Base-by-base conservation (phyloP, 2,329 filamentous ascomycete genomes). In the Trichoderma sp. region DNA sequence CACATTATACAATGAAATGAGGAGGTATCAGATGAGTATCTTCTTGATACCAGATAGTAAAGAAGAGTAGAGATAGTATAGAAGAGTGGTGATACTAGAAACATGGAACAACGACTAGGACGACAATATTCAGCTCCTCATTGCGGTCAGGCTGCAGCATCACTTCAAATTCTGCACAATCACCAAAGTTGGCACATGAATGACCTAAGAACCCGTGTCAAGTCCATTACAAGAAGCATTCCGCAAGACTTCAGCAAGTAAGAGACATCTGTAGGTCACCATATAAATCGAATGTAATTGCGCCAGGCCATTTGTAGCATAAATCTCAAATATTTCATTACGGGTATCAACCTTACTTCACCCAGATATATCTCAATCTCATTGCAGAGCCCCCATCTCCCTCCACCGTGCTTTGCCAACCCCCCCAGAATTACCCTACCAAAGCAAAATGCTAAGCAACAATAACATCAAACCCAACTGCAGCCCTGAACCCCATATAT, bases 401-500 rank as follows among this genome's bases (percentile, higher is more conserved):
- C 43, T 3, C n/a, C 26, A 61, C 15, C 24, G n/a, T 36, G 56
- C 12, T 43, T 61, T 67, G 56, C 32, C 36, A 9, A 56, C 18
- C 32, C n/a, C 43, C 18, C 18, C 15, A 39, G 21, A 65, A 61
- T 67, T 71, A 71, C 61, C 56, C 30, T 53, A 12, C 51, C 71
- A 62, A 36, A 62, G 26, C 26, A 26, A 39, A 15, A 63, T 47
- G 28, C 58, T 28, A 68, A 69, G 57, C 57, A 68, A 34, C 51
- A 70, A 60, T 62, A 47, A 32, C 36, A 53, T 64, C 71, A 69
- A 57, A 39, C 32, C 67, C 53, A 63, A 56, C 62, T 43, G 67
- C 63, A 61, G 39, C 69, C 62, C 64, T 69, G 61, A 70, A 71
- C 72, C 72, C 72, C 70, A 67, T 73, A 43, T 76, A 75, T 74